Evolutionary conservation across 208 protist genomes (phyloP), one percentile per base, ranked within the genome.

Genomic region (Blastocrithidia nonstop): DNA sequence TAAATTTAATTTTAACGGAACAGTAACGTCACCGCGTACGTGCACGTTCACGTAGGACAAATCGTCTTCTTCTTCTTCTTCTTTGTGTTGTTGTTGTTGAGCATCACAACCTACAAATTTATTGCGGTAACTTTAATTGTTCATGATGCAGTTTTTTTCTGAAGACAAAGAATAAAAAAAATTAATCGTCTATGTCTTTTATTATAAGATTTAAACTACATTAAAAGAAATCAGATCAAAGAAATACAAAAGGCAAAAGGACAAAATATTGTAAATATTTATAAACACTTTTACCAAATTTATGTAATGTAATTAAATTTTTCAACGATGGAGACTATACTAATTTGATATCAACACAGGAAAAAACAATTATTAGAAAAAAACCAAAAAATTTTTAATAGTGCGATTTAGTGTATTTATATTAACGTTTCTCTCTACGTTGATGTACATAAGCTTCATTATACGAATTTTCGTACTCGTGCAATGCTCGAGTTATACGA

Each of bases 1-100:
- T 11, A 75, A 31, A 39, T 50, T 36, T 3, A 79, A 47, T 24
- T 75, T 23, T 6, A 88, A 42, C 2, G 71, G 74, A 1, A 85
- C 35, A 1, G 58, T 60, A 4, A 82, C 31, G 1, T 61, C 47
- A 28, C 71, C 79, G 7, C 45, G 52, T 22, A 88, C 66, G 20
- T 63, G 53, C 19, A 85, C 66, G 16, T 50, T 61, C 27, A 83
- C 54, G 36, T 28, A 47, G 23, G 37, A 46, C 1, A 39, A 17
- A 20, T 50, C n/a, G 16, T 25, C 22, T n/a, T 39, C 13, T 7
- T n/a, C n/a, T n/a, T n/a, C n/a, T n/a, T n/a, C n/a, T n/a, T n/a
- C n/a, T n/a, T n/a, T n/a, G n/a, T n/a, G 19, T 38, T 1, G 44
- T 39, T 6, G 20, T 21, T 21, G n/a, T 35, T 35, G n/a, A n/a